phyloP scores from a whole-genome alignment of 1,284 basidiomycete genomes.

The Malassezia brasiliensis region DNA sequence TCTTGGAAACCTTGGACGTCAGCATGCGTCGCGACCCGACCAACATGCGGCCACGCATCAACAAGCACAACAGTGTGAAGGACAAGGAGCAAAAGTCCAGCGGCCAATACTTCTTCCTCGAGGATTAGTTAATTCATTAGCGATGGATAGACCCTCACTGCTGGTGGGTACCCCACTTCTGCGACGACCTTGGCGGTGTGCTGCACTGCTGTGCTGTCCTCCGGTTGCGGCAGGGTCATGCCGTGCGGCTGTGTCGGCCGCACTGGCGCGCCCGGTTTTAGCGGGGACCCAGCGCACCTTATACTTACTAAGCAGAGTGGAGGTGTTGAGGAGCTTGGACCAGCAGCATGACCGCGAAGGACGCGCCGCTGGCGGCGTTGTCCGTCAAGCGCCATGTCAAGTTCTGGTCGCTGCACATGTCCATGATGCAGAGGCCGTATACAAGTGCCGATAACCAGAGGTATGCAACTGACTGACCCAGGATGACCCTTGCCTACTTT shows the following conservation, averaged over 20 bases:
- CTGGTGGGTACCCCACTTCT: no score
- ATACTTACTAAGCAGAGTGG: not conserved
- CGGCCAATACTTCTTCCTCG: conserved; percentile 47
- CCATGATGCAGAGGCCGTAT: conserved; percentile 36
- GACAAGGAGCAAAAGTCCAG: conserved; percentile 48
- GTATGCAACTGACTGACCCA: conserved; percentile 11
- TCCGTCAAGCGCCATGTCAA: conserved; percentile 25
- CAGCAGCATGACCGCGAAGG: not conserved
- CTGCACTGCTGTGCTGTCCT: no score
- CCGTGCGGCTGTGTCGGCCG: no score
- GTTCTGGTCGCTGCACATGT: conserved; percentile 35
- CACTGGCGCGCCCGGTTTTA: no score
- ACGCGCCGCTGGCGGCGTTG: not conserved
- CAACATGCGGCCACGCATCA: conserved; percentile 45
- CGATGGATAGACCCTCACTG: no score
- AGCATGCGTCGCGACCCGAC: conserved; percentile 47
- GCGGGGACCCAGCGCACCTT: no score
- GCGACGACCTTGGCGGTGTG: no score
- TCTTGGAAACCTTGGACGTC: conserved; percentile 43
- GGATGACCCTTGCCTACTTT: conserved; percentile 43
- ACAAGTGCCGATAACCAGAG: conserved; percentile 37
- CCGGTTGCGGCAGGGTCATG: no score
- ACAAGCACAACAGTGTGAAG: conserved; percentile 48
- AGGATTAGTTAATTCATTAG: conserved; percentile 22
- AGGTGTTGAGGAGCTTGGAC: not conserved